phyloP scores from a whole-genome alignment of 306 rosid genomes.

The cucumber (Cucumis sativus) region Cucumber_9930_V3 NC_026660.2:1453001-1453500 shows the following conservation, averaged over 20 bases:
- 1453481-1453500: slow-evolving; percentile 79
- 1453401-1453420: slow-evolving; percentile 72
- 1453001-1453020: neutral
- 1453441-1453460: slow-evolving; percentile 95
- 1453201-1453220: slow-evolving; percentile 51
- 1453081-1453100: neutral
- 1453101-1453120: neutral
- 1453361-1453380: slow-evolving; percentile 54
- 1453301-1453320: neutral
- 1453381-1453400: slow-evolving; percentile 78
- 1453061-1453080: neutral
- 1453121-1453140: neutral
- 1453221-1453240: slow-evolving; percentile 79
- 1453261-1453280: slow-evolving; percentile 24
- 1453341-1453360: slow-evolving; percentile 1
- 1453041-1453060: neutral
- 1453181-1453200: neutral
- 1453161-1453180: neutral
- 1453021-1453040: neutral
- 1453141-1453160: neutral
- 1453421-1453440: slow-evolving; percentile 97
- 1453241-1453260: slow-evolving; percentile 95
- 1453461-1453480: slow-evolving; percentile 82
- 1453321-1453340: too few species aligned
- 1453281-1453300: neutral